Evolutionary conservation across 306 rosid species (phyloP).

Genomic region (Fragaria vesca): DNA sequence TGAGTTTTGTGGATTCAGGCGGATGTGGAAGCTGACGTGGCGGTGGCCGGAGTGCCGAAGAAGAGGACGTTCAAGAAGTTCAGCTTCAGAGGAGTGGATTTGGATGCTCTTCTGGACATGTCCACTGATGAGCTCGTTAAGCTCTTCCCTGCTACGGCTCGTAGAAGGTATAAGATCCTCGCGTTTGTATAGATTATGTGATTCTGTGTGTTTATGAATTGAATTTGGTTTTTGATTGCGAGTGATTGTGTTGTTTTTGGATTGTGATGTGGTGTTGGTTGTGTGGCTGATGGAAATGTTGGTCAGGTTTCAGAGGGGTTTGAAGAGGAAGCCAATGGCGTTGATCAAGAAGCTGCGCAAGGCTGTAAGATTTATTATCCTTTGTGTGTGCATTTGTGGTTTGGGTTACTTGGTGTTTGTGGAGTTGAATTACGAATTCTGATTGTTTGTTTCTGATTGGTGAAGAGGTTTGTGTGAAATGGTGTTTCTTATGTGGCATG

Average conservation of each 20-base stretch:
- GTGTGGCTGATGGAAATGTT: neutral
- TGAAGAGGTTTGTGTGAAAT: neutral
- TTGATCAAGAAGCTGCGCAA: conserved; percentile 89
- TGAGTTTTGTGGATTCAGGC: too few relatives aligned
- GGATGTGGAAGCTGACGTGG: too few relatives aligned
- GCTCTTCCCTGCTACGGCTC: conserved; percentile 77
- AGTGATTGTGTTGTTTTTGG: neutral
- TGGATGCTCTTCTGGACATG: conserved; percentile 80
- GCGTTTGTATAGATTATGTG: neutral
- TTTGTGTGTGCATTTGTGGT: neutral
- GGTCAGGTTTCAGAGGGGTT: conserved; percentile 80
- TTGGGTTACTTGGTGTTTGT: neutral
- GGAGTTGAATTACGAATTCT: neutral
- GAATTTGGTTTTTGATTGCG: neutral
- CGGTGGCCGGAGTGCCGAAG: too few relatives aligned
- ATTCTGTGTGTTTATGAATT: neutral
- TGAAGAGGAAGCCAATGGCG: conserved; percentile 91
- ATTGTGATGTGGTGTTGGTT: neutral
- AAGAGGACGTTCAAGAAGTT: too few relatives aligned
- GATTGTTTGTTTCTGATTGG: neutral
- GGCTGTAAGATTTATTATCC: conserved; percentile 42
- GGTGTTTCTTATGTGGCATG: neutral
- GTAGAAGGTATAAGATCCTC: conserved; percentile 51
- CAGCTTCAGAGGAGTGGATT: conserved; percentile 79
- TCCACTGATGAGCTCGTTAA: conserved; percentile 80